phyloP scores from a whole-genome alignment of 345 rosid species.

The thale cress (Arabidopsis thaliana) region TAIR10.1 NC_003070.9:22755001-22755500 shows the following conservation, averaged over 20 bases:
- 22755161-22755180: constrained; percentile 51
- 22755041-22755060: constrained; percentile 38
- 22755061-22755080: constrained; percentile 23
- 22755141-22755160: constrained; percentile 76
- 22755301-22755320: constrained; percentile 30
- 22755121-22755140: constrained; percentile 79
- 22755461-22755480: constrained; percentile 39
- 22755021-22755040: constrained; percentile 73
- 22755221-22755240: constrained; percentile 17
- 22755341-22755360: constrained; percentile 39
- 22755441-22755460: constrained; percentile 42
- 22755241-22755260: background rate
- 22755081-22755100: background rate
- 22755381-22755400: constrained; percentile 40
- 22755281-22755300: background rate
- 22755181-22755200: constrained; percentile 53
- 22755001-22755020: constrained; percentile 99
- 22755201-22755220: constrained; percentile 40
- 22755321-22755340: constrained; percentile 39
- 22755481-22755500: constrained; percentile 45
- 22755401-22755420: constrained; percentile 43
- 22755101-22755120: constrained; percentile 63
- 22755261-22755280: constrained; percentile 13
- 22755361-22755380: constrained; percentile 35
- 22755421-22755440: constrained; percentile 43